Evolutionary conservation across 1,284 basidiomycete species (phyloP), one percentile per base, ranked within the genome.

Genomic region (Austroboletus niveus): DNA sequence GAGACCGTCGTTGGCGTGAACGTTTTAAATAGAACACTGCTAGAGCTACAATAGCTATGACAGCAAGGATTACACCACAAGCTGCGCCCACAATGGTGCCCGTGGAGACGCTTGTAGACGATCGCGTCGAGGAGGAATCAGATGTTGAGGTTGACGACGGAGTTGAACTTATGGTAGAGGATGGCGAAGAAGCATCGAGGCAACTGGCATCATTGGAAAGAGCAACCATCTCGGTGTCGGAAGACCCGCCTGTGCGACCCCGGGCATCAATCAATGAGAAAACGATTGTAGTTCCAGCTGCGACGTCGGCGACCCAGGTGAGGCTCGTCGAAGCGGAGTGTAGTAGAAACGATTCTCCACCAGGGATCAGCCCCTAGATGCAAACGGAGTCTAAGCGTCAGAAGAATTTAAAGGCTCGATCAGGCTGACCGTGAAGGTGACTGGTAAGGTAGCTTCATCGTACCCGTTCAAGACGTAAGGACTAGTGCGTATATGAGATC

Each of bases 321-420:
- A 74, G 88, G 3, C 69, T 72, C 3, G 69, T 60, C 1, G 48
- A 49, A 1, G 79, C 74, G 35, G 83, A 75, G 17, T 70, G 58
- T 14, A 89, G 54, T n/a, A 71, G 51, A 8, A 71, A 60, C 5
- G 73, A 59, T 20, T 74, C 68, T 12, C 88, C 88, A 15, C 78
- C 78, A 12, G 87, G 87, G 51, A 91, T 78, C 20, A 87, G 59
- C 24, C 77, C 86, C 87, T 87, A 34, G 8, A 41, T 49, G 17
- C 15, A 52, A 38, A 48, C 35, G 8, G 30, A 24, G 34, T 45
- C 1, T 51, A 31, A 58, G 45, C 20, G 27, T 35, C 17, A 3
- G 41, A 45, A 31, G 12, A 36, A 32, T n/a, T 5, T 29, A 14
- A 51, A 32, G 8, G 27, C 20, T 6, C 11, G 41, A 51, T 7